Percentiles rank a stretch among this genome's conserved stretches.
Evolutionary conservation across 2,329 filamentous ascomycete species (phyloP).

Genomic region (Chaetomium strumarium): DNA sequence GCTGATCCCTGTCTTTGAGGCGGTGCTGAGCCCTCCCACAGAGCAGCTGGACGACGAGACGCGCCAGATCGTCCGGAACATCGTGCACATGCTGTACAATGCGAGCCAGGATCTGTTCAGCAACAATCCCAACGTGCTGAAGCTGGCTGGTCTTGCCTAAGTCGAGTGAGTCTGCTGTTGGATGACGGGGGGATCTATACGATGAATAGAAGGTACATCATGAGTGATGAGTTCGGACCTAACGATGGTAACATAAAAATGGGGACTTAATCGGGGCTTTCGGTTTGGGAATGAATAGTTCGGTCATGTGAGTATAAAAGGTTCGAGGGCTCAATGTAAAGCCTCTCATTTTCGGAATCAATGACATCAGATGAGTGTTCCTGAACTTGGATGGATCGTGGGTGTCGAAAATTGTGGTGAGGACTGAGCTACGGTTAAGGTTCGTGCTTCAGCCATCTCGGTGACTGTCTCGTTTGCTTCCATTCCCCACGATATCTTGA

Average conservation of each 20-base stretch:
- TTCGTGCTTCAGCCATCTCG: no score
- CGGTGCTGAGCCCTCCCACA: constrained; percentile 64
- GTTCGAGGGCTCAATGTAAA: neutral
- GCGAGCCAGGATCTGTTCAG: constrained; percentile 30
- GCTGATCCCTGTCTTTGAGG: constrained; percentile 64
- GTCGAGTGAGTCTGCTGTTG: no score
- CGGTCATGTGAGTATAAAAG: neutral
- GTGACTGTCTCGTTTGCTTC: no score
- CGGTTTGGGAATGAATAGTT: neutral
- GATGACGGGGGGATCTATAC: neutral
- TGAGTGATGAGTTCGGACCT: constrained; percentile 22
- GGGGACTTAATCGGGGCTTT: constrained; percentile 5
- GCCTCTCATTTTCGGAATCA: neutral
- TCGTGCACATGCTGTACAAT: constrained; percentile 46
- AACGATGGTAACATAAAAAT: constrained; percentile 17
- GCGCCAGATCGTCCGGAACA: constrained; percentile 57
- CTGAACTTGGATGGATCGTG: no score
- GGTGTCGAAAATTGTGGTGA: no score
- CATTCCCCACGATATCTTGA: no score
- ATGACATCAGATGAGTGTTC: no score
- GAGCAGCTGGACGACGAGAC: constrained; percentile 72
- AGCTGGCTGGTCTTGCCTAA: constrained; percentile 26
- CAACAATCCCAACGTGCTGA: constrained; percentile 27
- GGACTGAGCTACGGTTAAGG: no score
- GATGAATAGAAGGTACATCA: constrained; percentile 16